These are phyloP conservation scores for Panus rudis DNA, from an alignment of 768 basidiomycete genomes.

Conservation along the genomic window DNA sequence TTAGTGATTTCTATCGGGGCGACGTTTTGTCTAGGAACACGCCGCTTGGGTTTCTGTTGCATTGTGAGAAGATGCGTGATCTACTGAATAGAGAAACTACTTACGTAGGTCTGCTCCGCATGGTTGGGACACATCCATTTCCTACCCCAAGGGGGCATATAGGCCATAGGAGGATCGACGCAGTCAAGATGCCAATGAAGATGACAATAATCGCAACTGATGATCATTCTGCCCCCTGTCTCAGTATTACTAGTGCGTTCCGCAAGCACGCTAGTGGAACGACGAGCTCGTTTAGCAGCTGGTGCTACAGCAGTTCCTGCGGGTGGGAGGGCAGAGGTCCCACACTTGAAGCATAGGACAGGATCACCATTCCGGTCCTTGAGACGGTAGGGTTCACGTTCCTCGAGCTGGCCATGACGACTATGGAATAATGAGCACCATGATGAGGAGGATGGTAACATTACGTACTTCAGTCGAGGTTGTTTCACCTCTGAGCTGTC, in stretches of 20 bases:
- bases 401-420: slow-evolving; percentile 84
- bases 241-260: slow-evolving; percentile 38
- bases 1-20: slow-evolving; percentile 70
- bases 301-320: slow-evolving; percentile 46
- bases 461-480: slow-evolving; percentile 74
- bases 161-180: slow-evolving; percentile 80
- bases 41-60: slow-evolving; percentile 68
- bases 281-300: slow-evolving; percentile 47
- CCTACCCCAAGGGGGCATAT: slow-evolving; percentile 79
- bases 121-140: slow-evolving; percentile 99
- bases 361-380: slow-evolving; percentile 78
- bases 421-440: slow-evolving; percentile 28
- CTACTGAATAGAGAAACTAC: slow-evolving; percentile 24
- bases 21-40: slow-evolving; percentile 67
- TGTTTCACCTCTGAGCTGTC: slow-evolving; percentile 72
- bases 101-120: slow-evolving; percentile 76
- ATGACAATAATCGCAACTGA: slow-evolving; percentile 93
- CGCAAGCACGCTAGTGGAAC: slow-evolving; percentile 34
- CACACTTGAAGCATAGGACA: slow-evolving; percentile 89
- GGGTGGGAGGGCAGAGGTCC: slow-evolving; percentile 65
- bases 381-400: slow-evolving; percentile 81
- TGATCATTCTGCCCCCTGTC: slow-evolving; percentile 73
- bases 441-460: slow-evolving; percentile 5
- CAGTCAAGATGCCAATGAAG: slow-evolving; percentile 98
- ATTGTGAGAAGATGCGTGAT: slow-evolving; percentile 3